These are phyloP conservation scores for Ustanciosporium gigantosporum DNA, from an alignment of 1,284 basidiomycete genomes.

Conservation along the genomic window DNA sequence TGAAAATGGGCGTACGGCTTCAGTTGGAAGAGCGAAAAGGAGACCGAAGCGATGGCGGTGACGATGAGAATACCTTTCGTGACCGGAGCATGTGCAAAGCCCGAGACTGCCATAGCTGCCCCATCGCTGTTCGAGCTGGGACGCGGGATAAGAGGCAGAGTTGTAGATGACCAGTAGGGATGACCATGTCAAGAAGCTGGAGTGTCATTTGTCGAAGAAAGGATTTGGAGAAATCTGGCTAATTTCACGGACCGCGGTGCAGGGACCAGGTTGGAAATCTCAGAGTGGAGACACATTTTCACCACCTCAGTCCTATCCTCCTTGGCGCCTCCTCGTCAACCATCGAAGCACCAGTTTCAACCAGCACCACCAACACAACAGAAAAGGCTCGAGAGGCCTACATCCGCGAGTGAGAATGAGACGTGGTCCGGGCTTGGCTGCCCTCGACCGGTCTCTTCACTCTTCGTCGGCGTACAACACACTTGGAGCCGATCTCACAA, in stretches of 20 bases:
- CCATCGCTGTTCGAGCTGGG: background rate
- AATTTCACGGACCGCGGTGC: no score
- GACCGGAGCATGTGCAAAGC: constrained; percentile 33
- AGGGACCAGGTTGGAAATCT: background rate
- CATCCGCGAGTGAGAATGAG: no score
- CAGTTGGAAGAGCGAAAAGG: constrained; percentile 57
- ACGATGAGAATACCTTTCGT: constrained; percentile 32
- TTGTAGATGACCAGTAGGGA: no score
- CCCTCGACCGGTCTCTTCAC: constrained; percentile 63
- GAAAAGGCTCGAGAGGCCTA: no score
- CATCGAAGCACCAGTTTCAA: no score
- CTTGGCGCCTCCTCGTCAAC: no score
- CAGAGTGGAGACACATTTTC: background rate
- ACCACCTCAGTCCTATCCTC: no score
- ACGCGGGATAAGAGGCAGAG: constrained; percentile 1
- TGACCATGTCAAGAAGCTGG: no score
- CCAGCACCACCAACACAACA: no score
- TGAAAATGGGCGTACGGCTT: constrained; percentile 33
- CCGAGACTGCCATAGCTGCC: constrained; percentile 24
- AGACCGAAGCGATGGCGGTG: constrained; percentile 11
- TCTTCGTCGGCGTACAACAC: constrained; percentile 69
- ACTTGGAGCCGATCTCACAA: constrained; percentile 78
- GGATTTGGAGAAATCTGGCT: no score
- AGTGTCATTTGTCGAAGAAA: no score
- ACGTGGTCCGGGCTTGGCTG: constrained; percentile 65